Conservation (phyloP, 164 flowering plant genomes). For the Liriodendron chinense region DNA sequence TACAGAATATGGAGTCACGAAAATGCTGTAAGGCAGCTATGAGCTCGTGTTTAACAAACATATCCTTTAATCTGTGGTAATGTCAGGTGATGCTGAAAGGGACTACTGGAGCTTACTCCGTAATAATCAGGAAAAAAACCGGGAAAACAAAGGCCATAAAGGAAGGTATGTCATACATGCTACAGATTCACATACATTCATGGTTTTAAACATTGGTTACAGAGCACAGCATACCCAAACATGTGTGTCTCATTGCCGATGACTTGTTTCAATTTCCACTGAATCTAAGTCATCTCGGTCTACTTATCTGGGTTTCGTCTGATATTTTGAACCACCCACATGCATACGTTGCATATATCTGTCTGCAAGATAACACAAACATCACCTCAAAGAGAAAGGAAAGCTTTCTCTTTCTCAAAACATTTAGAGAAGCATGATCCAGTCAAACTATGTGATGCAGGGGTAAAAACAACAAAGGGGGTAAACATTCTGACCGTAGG, state of each 20-base stretch:
- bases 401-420: background rate
- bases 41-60: background rate
- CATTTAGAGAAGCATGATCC: background rate
- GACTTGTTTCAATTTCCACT: background rate
- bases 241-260: background rate
- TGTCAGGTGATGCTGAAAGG: slow-evolving; percentile 79
- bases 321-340: background rate
- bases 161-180: slow-evolving; percentile 51
- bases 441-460: slow-evolving; percentile 16
- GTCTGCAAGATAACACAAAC: background rate
- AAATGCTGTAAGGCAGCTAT: no score
- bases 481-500: slow-evolving; percentile 32
- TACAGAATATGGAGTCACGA: background rate
- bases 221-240: background rate
- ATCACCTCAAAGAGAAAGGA: background rate
- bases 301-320: background rate
- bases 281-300: background rate
- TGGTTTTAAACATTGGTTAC: background rate
- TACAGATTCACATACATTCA: background rate
- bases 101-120: slow-evolving; percentile 77
- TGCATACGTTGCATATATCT: background rate
- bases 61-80: background rate
- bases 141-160: slow-evolving; percentile 42
- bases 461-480: slow-evolving; percentile 56
- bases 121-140: slow-evolving; percentile 39